phyloP scores from a whole-genome alignment of 2,329 filamentous ascomycete genomes.

The Ilyonectria destructans region DNA sequence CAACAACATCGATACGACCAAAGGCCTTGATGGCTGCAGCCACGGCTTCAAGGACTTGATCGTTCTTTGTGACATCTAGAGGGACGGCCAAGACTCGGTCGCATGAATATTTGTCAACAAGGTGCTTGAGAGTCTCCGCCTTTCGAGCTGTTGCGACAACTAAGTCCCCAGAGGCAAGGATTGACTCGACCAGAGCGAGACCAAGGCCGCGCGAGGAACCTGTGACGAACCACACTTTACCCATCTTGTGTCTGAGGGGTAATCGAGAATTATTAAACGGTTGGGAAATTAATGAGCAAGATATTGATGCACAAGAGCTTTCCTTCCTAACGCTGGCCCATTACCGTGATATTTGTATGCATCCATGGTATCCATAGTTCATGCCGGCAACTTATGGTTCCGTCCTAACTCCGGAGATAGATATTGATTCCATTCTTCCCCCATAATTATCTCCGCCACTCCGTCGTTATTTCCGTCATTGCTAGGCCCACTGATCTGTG shows the following conservation, averaged over 20 bases:
- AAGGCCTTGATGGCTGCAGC: conserved; percentile 18
- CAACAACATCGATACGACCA: conserved; percentile 32
- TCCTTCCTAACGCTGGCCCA: neutral
- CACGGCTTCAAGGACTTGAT: conserved; percentile 27
- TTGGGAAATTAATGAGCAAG: no score
- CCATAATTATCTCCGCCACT: conserved; percentile 7
- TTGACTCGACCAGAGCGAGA: conserved; percentile 56
- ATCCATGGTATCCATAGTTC: neutral
- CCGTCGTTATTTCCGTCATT: neutral
- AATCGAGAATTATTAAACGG: neutral
- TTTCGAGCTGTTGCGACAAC: conserved; percentile 64
- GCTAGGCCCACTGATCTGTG: neutral
- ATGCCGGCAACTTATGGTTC: neutral
- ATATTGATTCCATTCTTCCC: neutral
- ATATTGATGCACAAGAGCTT: neutral
- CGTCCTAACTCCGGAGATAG: neutral
- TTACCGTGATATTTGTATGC: neutral
- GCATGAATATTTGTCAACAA: conserved; percentile 56
- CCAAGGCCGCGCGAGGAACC: conserved; percentile 66
- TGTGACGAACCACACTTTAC: conserved; percentile 63
- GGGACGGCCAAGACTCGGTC: conserved; percentile 64
- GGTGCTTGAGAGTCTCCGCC: conserved; percentile 52
- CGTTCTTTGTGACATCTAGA: conserved; percentile 64
- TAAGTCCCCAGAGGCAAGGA: conserved; percentile 58
- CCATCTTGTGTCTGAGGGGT: conserved; percentile 36